Percentiles rank a stretch among this genome's conserved stretches.
phyloP scores from a whole-genome alignment of 129 eudicot species.

The Rutidosis leptorrhynchoides region DNA sequence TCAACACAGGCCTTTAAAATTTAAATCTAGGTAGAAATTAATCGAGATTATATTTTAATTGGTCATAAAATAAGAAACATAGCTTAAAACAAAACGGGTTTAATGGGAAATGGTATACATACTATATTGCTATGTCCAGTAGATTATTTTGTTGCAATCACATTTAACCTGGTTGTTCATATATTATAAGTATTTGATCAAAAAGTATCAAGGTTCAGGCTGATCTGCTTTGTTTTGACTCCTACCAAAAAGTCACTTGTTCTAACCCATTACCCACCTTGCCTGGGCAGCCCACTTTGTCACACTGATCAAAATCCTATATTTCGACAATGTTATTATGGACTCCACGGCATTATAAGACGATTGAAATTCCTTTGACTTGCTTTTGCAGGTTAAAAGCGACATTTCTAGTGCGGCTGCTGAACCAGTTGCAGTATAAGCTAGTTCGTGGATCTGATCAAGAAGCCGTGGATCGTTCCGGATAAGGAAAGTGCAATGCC shows the following conservation, averaged over 20 bases:
- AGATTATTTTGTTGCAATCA: background rate
- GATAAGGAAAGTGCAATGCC: conserved; percentile 3
- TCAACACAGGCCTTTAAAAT: conserved; percentile 10
- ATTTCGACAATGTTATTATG: background rate
- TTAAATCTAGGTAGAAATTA: background rate
- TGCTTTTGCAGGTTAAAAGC: conserved; percentile 53
- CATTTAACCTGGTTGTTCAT: background rate
- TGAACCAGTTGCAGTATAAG: conserved; percentile 63
- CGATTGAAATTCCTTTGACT: background rate
- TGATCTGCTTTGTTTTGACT: background rate
- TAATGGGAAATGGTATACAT: background rate
- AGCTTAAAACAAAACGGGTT: background rate
- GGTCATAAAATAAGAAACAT: conserved; percentile 10
- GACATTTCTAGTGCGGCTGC: conserved; percentile 49
- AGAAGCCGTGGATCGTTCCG: conserved; percentile 10
- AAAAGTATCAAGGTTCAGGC: background rate
- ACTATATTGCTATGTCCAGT: background rate
- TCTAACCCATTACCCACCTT: background rate
- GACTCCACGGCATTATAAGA: background rate
- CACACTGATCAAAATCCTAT: background rate
- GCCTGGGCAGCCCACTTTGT: background rate
- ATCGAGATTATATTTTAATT: background rate
- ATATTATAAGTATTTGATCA: background rate
- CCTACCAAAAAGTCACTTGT: background rate
- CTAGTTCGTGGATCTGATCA: conserved; percentile 6